Evolutionary conservation across 192 early-diverging fungal genomes (phyloP).

Genomic region (Dissophora ornata): DNA sequence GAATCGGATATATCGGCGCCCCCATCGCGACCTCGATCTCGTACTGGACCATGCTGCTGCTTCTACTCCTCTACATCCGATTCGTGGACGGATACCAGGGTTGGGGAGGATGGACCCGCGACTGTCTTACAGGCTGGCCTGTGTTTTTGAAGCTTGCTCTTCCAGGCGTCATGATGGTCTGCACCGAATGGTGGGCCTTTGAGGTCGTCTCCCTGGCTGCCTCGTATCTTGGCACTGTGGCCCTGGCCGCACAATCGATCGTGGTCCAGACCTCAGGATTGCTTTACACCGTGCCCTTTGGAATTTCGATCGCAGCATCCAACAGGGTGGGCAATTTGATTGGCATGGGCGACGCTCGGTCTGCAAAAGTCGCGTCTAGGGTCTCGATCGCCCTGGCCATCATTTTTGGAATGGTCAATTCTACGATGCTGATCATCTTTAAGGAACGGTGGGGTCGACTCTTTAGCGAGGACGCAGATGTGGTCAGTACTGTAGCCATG

Average conservation of each 20-base stretch:
- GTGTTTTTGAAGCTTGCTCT: constrained; percentile 77
- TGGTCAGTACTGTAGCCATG: constrained; percentile 75
- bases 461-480: constrained; percentile 75
- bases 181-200: constrained; percentile 83
- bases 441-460: constrained; percentile 71
- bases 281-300: constrained; percentile 81
- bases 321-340: constrained; percentile 85
- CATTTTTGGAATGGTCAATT: constrained; percentile 65
- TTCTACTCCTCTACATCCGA: constrained; percentile 73
- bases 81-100: constrained; percentile 73
- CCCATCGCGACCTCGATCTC: constrained; percentile 83
- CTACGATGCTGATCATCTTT: constrained; percentile 59
- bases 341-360: constrained; percentile 62
- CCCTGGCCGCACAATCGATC: constrained; percentile 86
- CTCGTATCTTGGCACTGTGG: constrained; percentile 77
- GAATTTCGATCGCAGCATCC: constrained; percentile 82
- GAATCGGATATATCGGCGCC: constrained; percentile 86
- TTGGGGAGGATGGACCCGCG: constrained; percentile 90
- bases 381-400: constrained; percentile 63
- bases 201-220: constrained; percentile 81
- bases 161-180: constrained; percentile 83
- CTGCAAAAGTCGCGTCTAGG: constrained; percentile 65
- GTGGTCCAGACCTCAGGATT: constrained; percentile 79
- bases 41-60: constrained; percentile 77
- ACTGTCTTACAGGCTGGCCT: constrained; percentile 69